These are phyloP conservation scores for Penicillium silybi DNA, from an alignment of 495 filamentous ascomycete species.

Conservation along the genomic window DNA sequence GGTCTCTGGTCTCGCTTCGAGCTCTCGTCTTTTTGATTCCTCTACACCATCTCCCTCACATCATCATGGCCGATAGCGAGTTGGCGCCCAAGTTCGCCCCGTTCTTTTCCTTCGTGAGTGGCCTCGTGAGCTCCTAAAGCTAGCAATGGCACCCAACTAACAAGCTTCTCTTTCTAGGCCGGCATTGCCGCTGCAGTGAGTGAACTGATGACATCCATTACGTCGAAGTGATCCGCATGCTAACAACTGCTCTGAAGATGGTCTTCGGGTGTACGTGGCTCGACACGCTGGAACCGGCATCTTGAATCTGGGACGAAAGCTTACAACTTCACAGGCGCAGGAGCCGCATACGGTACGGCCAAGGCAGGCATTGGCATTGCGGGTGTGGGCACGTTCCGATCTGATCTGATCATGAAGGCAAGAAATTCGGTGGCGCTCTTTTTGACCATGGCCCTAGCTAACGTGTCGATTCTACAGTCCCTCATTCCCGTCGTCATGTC, in stretches of 20 bases:
- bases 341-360: constrained; percentile 95
- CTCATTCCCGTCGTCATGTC: constrained; percentile 98
- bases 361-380: constrained; percentile 96
- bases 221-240: constrained; percentile 4
- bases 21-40: not conserved
- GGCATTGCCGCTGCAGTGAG: constrained; percentile 92
- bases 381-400: constrained; percentile 86
- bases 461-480: constrained; percentile 50
- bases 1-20: constrained; percentile 1
- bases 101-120: constrained; percentile 92
- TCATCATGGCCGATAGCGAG: constrained; percentile 64
- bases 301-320: constrained; percentile 6
- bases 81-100: constrained; percentile 86
- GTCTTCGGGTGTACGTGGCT: constrained; percentile 78
- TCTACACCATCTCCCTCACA: not conserved
- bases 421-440: not conserved
- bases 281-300: constrained; percentile 9
- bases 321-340: constrained; percentile 59
- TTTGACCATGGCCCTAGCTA: not conserved
- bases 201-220: constrained; percentile 29
- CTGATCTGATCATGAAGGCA: constrained; percentile 98
- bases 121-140: constrained; percentile 10
- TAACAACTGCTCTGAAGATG: constrained; percentile 50
- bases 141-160: constrained; percentile 34
- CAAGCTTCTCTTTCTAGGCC: constrained; percentile 38